These are phyloP conservation scores for Brasenia schreberi DNA, from an alignment of 164 flowering plant species.

Conservation along the genomic window DNA sequence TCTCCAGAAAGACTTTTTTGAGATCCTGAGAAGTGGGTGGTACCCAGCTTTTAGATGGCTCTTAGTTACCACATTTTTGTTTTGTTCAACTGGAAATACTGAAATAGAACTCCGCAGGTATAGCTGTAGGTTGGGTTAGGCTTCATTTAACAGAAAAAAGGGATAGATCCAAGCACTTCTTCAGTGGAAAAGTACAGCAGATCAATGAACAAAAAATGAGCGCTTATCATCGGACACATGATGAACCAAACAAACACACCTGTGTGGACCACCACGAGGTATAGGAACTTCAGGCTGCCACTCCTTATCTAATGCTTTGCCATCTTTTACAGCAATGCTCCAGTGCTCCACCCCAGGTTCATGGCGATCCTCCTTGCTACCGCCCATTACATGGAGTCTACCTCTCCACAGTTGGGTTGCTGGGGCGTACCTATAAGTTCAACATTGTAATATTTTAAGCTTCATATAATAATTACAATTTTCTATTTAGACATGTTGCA, in stretches of 20 bases:
- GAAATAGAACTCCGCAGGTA: no score
- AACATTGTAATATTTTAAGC: conserved; percentile 1
- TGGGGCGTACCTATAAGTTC: conserved; percentile 70
- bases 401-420: conserved; percentile 98
- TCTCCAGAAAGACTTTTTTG: no score
- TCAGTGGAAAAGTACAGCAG: no score
- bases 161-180: no score
- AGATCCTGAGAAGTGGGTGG: no score
- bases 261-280: conserved; percentile 97
- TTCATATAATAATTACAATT: background rate
- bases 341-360: conserved; percentile 85
- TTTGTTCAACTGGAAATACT: no score
- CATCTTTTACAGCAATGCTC: conserved; percentile 92
- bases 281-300: conserved; percentile 82
- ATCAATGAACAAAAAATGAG: no score
- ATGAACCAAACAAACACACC: conserved; percentile 21
- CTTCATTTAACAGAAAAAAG: no score
- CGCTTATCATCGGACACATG: no score
- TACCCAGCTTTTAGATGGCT: background rate
- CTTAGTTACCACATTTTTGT: no score
- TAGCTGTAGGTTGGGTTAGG: no score
- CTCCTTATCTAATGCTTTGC: conserved; percentile 57
- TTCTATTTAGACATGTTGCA: no score
- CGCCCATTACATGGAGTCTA: conserved; percentile 98
- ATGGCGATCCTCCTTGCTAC: conserved; percentile 86